Conservation (phyloP, 805 yeast species). For the Ogataea methanolica region DNA sequence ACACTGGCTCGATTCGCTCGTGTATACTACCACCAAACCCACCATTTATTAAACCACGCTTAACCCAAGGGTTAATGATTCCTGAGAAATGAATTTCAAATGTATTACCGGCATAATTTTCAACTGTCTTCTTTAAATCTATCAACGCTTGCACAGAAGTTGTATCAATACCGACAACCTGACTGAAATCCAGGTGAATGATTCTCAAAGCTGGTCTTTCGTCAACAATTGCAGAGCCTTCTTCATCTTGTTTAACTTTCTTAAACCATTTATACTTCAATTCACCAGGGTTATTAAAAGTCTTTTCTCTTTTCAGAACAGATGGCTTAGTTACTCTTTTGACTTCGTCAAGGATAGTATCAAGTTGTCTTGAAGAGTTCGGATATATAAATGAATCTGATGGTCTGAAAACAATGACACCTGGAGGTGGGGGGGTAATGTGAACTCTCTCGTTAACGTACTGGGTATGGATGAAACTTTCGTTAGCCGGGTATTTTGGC, state of each 20-base stretch:
- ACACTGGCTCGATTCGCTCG: conserved; percentile 6
- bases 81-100: conserved; percentile 91
- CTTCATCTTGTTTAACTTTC: conserved; percentile 21
- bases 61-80: conserved; percentile 80
- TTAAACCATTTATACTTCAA: conserved; percentile 31
- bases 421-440: conserved; percentile 81
- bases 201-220: conserved; percentile 64
- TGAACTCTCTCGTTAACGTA: conserved; percentile 49
- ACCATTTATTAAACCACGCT: conserved; percentile 65
- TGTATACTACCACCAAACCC: conserved; percentile 57
- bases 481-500: conserved; percentile 27
- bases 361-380: conserved; percentile 71
- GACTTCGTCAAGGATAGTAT: conserved; percentile 62
- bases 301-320: conserved; percentile 42
- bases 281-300: conserved; percentile 90
- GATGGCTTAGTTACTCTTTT: conserved; percentile 60
- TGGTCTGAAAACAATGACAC: conserved; percentile 81
- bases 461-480: conserved; percentile 28
- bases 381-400: conserved; percentile 79
- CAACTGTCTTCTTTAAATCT: conserved; percentile 69
- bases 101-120: conserved; percentile 71
- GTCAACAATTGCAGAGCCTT: conserved; percentile 28
- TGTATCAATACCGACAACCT: conserved; percentile 70
- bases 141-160: conserved; percentile 75
- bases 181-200: conserved; percentile 76